Percentiles rank a stretch among this genome's conserved stretches.
Evolutionary conservation across 768 basidiomycete genomes (phyloP).

Genomic region (Harrya chromipes): DNA sequence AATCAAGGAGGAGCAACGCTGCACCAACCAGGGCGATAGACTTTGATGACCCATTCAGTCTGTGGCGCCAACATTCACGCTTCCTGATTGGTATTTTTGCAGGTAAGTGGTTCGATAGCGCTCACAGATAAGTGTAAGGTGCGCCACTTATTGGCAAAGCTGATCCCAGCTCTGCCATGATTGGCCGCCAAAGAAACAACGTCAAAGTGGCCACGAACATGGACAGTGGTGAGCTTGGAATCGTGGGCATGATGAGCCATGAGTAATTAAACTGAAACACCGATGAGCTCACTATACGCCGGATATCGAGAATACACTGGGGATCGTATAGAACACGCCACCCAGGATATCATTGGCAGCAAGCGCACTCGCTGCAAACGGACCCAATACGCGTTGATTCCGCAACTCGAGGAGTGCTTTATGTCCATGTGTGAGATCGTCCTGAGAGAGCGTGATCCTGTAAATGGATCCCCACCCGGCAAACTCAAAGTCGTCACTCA

Average conservation of each 20-base stretch:
- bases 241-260: not conserved
- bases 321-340: slow-evolving; percentile 67
- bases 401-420: slow-evolving; percentile 28
- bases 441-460: slow-evolving; percentile 42
- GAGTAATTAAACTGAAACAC: not conserved
- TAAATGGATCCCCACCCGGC: slow-evolving; percentile 64
- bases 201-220: slow-evolving; percentile 60
- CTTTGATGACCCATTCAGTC: slow-evolving; percentile 64
- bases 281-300: slow-evolving; percentile 56
- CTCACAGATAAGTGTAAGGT: slow-evolving; percentile 67
- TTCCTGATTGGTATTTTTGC: not conserved
- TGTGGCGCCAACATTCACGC: slow-evolving; percentile 17
- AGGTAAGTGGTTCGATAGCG: not conserved
- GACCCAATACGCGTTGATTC: slow-evolving; percentile 49
- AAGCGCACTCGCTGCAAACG: slow-evolving; percentile 62
- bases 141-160: slow-evolving; percentile 69
- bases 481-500: slow-evolving; percentile 66
- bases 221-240: slow-evolving; percentile 61
- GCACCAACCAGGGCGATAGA: slow-evolving; percentile 62
- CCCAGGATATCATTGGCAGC: slow-evolving; percentile 68
- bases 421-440: slow-evolving; percentile 40
- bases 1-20: slow-evolving; percentile 67
- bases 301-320: slow-evolving; percentile 57
- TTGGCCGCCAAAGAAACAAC: slow-evolving; percentile 68
- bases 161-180: slow-evolving; percentile 70